Base-by-base conservation (phyloP, 2,329 filamentous ascomycete species). In the Fusarium bactridioides region DNA sequence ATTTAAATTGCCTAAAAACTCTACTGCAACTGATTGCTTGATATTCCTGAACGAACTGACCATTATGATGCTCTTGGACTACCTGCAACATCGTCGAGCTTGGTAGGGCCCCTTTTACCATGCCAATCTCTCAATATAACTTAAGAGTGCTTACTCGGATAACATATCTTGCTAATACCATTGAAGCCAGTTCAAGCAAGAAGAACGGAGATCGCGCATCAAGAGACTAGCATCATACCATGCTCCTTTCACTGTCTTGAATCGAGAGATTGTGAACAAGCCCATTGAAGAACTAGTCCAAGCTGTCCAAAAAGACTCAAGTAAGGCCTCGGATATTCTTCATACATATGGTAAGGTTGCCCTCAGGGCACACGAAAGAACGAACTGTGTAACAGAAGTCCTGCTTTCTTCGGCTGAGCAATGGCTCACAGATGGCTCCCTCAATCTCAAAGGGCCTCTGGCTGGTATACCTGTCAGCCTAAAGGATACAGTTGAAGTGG, bases 341-440 rank as follows among this genome's bases (percentile, higher is more conserved):
- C 90, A 86, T 67, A 90, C 94, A 16, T 98, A 98, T 80, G 93
- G 93, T 77, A 97, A 97, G 81, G 91, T 95, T 25, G 93, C 95
- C 0, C 80, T 97, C 58, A 92, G 91, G 78, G 95, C 94, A 3
- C 95, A 98, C 40, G 87, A 91, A 70, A 92, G 92, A 82, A 97
- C 94, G 5, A 98, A 98, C 80, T 97, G 94, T 78, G 83, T 97
- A 18, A 98, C 95, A 1, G 95, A 98, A 82, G 85, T 98, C 62
- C 89, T 98, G 84, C 87, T 98, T 41, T 86, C 89, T 0, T 91
- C 92, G 61, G 94, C 94, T 1, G 93, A 97, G 81, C 82, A 85
- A 60, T 97, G 94, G 94, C 80, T 89, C 23, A 71, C 78, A 8
- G 83, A 87, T 61, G 86, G 84, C 16, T 86, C 83, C 13, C 84